Evolutionary conservation across 139 green algal species (phyloP).

Genomic region (Coelastrella sp.): DNA sequence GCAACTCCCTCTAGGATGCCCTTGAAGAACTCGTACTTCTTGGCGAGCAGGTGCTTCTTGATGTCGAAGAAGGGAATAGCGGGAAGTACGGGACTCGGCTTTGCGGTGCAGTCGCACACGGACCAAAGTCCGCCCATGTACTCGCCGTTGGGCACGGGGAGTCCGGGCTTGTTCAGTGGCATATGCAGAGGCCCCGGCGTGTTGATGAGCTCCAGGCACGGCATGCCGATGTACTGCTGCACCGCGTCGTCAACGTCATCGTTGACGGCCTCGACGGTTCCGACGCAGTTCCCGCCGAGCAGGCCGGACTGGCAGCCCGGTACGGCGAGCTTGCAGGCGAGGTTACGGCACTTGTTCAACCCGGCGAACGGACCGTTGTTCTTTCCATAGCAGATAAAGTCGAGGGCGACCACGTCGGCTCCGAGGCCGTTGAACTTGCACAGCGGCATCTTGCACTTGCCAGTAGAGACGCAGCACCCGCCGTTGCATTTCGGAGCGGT

Average conservation of each 20-base stretch:
- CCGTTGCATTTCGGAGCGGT: not conserved
- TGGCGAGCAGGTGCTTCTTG: constrained; percentile 1
- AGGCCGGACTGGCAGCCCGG: constrained; percentile 32
- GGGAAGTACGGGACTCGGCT: not conserved
- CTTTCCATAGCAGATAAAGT: constrained; percentile 46
- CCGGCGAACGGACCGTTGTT: constrained; percentile 28
- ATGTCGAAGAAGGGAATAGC: constrained; percentile 15
- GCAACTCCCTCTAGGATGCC: not conserved
- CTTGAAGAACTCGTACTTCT: constrained; percentile 3
- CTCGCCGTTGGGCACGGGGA: not conserved
- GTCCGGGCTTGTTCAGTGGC: not conserved
- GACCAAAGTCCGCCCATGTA: constrained; percentile 13
- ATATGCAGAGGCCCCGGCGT: not conserved
- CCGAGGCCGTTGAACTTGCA: constrained; percentile 35
- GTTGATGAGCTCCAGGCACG: constrained; percentile 22
- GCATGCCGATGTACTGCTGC: constrained; percentile 24
- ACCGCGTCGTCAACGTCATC: not conserved
- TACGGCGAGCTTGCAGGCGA: constrained; percentile 45
- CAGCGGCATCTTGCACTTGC: constrained; percentile 37
- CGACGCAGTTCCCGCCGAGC: constrained; percentile 43
- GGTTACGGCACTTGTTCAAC: constrained; percentile 44
- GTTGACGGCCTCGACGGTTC: not conserved
- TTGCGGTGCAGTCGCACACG: constrained; percentile 25
- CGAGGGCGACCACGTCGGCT: constrained; percentile 22
- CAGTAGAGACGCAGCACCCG: constrained; percentile 41